A percentile compares a stretch with the other conserved stretches of the same genome.
phyloP scores from a whole-genome alignment of 768 basidiomycete species.

The Artomyces pyxidatus region DNA sequence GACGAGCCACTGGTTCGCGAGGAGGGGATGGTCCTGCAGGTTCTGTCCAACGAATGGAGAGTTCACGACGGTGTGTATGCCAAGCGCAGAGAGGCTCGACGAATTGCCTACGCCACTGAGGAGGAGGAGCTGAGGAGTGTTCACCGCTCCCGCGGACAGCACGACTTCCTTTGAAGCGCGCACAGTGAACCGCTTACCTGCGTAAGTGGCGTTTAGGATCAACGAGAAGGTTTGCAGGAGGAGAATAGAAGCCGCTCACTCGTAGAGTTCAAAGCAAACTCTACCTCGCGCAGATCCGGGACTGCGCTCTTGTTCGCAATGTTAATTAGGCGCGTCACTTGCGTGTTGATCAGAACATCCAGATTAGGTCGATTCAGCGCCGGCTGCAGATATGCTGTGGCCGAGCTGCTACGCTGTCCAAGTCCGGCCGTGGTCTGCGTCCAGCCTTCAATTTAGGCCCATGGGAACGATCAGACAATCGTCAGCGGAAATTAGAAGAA shows the following conservation, averaged over 20 bases:
- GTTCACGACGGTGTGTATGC: slow-evolving; percentile 21
- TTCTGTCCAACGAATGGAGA: slow-evolving; percentile 24
- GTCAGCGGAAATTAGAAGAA: too few species aligned
- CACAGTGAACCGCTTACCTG: slow-evolving; percentile 1
- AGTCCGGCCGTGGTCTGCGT: neutral
- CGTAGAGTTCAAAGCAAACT: neutral
- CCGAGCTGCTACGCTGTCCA: neutral
- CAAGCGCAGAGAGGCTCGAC: neutral
- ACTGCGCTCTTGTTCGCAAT: neutral
- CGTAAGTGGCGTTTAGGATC: neutral
- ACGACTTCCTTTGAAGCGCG: slow-evolving; percentile 9
- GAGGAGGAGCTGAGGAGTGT: slow-evolving; percentile 17
- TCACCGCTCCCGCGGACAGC: slow-evolving; percentile 14
- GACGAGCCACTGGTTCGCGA: slow-evolving; percentile 7
- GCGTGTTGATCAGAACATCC: slow-evolving; percentile 2
- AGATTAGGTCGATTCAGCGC: neutral
- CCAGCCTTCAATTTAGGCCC: slow-evolving; percentile 1
- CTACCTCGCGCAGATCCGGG: neutral
- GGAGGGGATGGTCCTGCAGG: slow-evolving; percentile 21
- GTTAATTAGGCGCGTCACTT: neutral
- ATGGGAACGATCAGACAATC: too few species aligned
- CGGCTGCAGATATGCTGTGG: slow-evolving; percentile 3
- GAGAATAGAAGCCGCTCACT: neutral
- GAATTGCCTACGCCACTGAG: slow-evolving; percentile 17
- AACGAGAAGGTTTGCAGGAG: neutral